A percentile compares a stretch with the other conserved stretches of the same genome.
These are phyloP conservation scores for Paspalum notatum DNA, from an alignment of 176 grass and related monocot species.

Conservation along the genomic window DNA sequence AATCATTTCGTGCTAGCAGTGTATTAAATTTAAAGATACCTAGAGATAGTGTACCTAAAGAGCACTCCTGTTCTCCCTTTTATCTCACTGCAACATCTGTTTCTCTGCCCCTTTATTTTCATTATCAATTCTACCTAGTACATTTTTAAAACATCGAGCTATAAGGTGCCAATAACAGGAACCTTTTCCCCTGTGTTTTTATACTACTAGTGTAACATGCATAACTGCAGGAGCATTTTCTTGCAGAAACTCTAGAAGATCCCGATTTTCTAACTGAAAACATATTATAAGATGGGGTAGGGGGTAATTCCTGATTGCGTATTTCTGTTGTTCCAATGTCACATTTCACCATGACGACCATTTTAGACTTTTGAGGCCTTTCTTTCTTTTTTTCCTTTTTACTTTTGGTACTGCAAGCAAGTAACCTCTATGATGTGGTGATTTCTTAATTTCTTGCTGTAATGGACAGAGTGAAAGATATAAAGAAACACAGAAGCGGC, in stretches of 20 bases:
- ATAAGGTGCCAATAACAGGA: conserved; percentile 32
- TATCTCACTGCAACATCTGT: conserved; percentile 23
- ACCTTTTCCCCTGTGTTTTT: background rate
- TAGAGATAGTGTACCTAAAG: conserved; percentile 37
- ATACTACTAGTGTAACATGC: conserved; percentile 4
- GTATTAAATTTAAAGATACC: background rate
- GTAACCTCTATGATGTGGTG: conserved; percentile 23
- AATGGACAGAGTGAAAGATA: conserved; percentile 11
- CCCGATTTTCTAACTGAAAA: background rate
- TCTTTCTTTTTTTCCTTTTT: background rate
- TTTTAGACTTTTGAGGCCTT: conserved; percentile 22
- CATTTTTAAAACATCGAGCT: conserved; percentile 35
- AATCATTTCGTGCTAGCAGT: background rate
- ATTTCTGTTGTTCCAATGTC: conserved; percentile 28
- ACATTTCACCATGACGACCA: conserved; percentile 18
- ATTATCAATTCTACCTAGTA: conserved; percentile 16
- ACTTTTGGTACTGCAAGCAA: conserved; percentile 42
- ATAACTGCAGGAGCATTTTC: background rate
- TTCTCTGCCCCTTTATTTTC: conserved; percentile 22
- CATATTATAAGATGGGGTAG: background rate
- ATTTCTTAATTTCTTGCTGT: conserved; percentile 30
- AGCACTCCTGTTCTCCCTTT: conserved; percentile 19
- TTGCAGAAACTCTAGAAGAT: conserved; percentile 1
- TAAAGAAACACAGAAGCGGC: background rate
- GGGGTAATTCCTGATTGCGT: background rate